phyloP scores from a whole-genome alignment of 768 basidiomycete species.

The Hemileccinum rubropunctum region DNA sequence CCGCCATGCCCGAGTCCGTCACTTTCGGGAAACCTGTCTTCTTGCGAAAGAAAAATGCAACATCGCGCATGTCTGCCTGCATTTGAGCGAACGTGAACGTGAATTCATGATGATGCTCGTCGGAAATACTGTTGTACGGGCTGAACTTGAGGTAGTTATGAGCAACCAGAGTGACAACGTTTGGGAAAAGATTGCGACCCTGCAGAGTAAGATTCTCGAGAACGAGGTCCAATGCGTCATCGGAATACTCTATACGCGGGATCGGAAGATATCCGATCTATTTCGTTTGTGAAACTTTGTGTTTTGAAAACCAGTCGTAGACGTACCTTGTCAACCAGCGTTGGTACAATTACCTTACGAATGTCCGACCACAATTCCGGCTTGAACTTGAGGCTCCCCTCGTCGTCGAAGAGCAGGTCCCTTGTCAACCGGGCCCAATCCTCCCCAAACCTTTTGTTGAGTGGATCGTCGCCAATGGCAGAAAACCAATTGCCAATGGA shows the following conservation, averaged over 20 bases:
- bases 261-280: constrained; percentile 83
- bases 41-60: constrained; percentile 87
- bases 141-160: constrained; percentile 84
- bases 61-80: constrained; percentile 92
- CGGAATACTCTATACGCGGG: constrained; percentile 91
- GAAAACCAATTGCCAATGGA: constrained; percentile 75
- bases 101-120: constrained; percentile 69
- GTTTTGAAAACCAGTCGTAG: neutral
- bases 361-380: constrained; percentile 87
- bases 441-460: constrained; percentile 77
- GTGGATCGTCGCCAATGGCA: constrained; percentile 80
- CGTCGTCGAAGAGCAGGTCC: constrained; percentile 73
- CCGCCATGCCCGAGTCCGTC: constrained; percentile 79
- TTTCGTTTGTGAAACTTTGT: neutral
- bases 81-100: constrained; percentile 78
- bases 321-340: constrained; percentile 68
- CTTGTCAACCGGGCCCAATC: constrained; percentile 80
- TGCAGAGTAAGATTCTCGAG: constrained; percentile 91
- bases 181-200: constrained; percentile 88
- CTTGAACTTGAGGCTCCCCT: constrained; percentile 88
- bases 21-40: constrained; percentile 83
- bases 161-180: constrained; percentile 67
- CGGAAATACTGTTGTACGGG: constrained; percentile 58
- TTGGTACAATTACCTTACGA: constrained; percentile 76
- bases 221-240: constrained; percentile 81